Conservation (phyloP, 148 eudicot genomes). For the Oxyria digyna region DNA sequence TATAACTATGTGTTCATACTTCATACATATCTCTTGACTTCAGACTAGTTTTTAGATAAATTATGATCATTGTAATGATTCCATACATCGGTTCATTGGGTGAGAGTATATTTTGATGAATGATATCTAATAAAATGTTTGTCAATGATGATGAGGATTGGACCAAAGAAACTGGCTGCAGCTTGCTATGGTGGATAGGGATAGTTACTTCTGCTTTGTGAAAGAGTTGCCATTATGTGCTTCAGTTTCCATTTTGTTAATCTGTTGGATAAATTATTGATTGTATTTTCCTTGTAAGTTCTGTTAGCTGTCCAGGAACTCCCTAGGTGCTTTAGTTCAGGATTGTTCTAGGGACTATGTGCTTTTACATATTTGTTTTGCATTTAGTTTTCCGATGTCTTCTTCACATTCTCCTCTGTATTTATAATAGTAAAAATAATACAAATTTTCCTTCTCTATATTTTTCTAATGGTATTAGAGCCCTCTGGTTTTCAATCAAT, state of each 20-base stretch:
- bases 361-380: too few relatives aligned
- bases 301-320: too few relatives aligned
- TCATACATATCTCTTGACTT: not conserved
- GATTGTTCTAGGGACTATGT: too few relatives aligned
- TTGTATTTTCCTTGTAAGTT: too few relatives aligned
- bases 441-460: too few relatives aligned
- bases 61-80: not conserved
- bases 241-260: not conserved
- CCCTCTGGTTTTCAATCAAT: too few relatives aligned
- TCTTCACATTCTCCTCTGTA: too few relatives aligned
- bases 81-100: not conserved
- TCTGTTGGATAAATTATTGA: not conserved
- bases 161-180: not conserved
- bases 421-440: too few relatives aligned
- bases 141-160: not conserved
- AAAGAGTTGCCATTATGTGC: not conserved
- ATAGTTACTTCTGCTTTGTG: not conserved
- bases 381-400: too few relatives aligned
- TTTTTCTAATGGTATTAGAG: too few relatives aligned
- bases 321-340: too few relatives aligned
- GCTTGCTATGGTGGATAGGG: not conserved
- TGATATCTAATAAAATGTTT: not conserved
- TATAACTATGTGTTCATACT: not conserved
- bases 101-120: not conserved
- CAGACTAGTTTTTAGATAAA: not conserved